phyloP scores from a whole-genome alignment of 257 asterid species.

The Ajuga chamaepitys region DNA sequence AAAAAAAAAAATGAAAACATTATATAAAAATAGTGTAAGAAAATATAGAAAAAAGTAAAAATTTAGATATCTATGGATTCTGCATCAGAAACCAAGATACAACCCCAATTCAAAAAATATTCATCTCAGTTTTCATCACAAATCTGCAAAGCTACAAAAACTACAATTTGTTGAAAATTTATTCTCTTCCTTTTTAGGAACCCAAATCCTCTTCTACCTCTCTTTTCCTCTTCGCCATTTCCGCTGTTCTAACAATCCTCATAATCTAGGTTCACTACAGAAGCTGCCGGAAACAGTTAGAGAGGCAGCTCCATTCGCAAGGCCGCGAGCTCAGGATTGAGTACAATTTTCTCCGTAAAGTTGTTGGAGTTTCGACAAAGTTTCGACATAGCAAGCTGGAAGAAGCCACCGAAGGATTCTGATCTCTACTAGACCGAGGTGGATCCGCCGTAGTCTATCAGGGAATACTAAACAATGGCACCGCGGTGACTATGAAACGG shows the following conservation, averaged over 20 bases:
- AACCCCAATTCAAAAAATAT: no score
- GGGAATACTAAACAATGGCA: constrained; percentile 57
- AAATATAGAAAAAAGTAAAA: no score
- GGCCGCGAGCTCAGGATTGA: constrained; percentile 73
- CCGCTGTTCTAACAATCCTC: constrained; percentile 26
- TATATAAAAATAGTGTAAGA: no score
- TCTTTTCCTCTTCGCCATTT: constrained; percentile 60
- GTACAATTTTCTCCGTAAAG: constrained; percentile 73
- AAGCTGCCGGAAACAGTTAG: constrained; percentile 31
- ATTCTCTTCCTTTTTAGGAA: no score
- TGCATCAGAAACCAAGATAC: no score
- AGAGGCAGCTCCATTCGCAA: constrained; percentile 34
- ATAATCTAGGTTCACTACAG: constrained; percentile 32
- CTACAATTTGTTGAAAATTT: no score
- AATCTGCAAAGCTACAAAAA: no score
- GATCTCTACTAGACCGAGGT: constrained; percentile 50
- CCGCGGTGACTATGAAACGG: constrained; percentile 58
- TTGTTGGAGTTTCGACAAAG: constrained; percentile 68
- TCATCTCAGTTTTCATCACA: no score
- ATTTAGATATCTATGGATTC: no score
- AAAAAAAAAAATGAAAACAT: no score
- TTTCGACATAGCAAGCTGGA: constrained; percentile 65
- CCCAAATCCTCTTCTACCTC: constrained; percentile 45
- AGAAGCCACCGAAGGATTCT: constrained; percentile 60
- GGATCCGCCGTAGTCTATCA: constrained; percentile 58